Conservation (phyloP, 768 basidiomycete genomes). For the Xerocomellus amylosporus region DNA sequence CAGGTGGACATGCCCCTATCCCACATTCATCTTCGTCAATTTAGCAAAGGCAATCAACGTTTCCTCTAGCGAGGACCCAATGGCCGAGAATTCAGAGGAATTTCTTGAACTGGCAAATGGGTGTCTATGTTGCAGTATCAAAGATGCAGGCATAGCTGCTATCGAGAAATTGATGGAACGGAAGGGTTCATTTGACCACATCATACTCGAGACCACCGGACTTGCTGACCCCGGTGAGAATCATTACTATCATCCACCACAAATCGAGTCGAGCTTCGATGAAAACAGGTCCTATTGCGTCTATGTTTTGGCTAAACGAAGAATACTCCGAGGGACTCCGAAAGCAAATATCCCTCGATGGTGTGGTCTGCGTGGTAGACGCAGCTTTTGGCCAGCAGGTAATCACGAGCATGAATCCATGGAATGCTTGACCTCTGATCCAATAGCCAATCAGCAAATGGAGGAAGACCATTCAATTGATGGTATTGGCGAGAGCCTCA, state of each 20-base stretch:
- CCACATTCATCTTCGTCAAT: not conserved
- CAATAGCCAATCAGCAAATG: constrained; percentile 65
- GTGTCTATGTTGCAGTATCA: constrained; percentile 97
- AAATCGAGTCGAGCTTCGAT: constrained; percentile 1
- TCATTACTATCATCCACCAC: not conserved
- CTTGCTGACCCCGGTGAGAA: constrained; percentile 86
- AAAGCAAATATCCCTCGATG: constrained; percentile 74
- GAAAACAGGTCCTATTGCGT: constrained; percentile 71
- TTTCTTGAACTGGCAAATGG: constrained; percentile 94
- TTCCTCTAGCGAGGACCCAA: constrained; percentile 59
- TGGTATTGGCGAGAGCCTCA: constrained; percentile 72
- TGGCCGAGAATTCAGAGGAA: constrained; percentile 70
- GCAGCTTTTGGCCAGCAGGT: constrained; percentile 74
- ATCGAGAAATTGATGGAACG: constrained; percentile 89
- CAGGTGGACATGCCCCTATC: not conserved
- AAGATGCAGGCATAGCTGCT: constrained; percentile 88
- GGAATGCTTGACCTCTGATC: constrained; percentile 5
- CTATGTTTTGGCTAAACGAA: constrained; percentile 86
- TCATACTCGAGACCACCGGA: constrained; percentile 93
- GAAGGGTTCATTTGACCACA: constrained; percentile 91
- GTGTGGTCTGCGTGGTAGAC: constrained; percentile 91
- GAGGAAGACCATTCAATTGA: constrained; percentile 69
- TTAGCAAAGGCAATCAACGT: constrained; percentile 86
- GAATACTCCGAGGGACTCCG: constrained; percentile 70
- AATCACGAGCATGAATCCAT: constrained; percentile 33